These are phyloP conservation scores for Laburnicola sp. DNA, from an alignment of 2,329 filamentous ascomycete genomes.

Conservation along the genomic window DNA sequence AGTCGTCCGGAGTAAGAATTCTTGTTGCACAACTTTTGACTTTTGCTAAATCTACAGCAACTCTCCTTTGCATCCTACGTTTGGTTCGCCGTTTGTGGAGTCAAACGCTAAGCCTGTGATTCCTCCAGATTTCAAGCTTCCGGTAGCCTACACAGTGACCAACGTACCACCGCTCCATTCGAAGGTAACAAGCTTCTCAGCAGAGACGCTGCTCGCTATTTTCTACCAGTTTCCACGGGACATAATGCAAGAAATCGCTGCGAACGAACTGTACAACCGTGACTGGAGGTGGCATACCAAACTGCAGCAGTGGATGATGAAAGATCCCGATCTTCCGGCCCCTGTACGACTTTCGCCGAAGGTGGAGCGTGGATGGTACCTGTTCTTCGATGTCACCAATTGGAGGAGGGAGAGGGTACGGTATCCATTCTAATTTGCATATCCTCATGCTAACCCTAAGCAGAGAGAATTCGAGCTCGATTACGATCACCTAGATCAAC, in stretches of 20 bases:
- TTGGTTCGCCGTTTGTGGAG: slow-evolving; percentile 65
- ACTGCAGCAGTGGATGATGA: slow-evolving; percentile 59
- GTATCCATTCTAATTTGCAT: slow-evolving; percentile 4
- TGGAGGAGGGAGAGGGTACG: slow-evolving; percentile 56
- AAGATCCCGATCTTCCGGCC: slow-evolving; percentile 51
- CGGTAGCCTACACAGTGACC: slow-evolving; percentile 65
- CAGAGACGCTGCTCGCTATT: slow-evolving; percentile 70
- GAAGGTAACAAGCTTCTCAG: slow-evolving; percentile 61
- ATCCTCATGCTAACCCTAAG: slow-evolving; percentile 19
- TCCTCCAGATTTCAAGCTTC: slow-evolving; percentile 63
- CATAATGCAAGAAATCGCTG: slow-evolving; percentile 67
- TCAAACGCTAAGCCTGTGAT: slow-evolving; percentile 61
- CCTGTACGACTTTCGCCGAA: slow-evolving; percentile 52
- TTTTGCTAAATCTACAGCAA: slow-evolving; percentile 34
- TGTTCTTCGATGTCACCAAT: slow-evolving; percentile 58
- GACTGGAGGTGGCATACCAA: slow-evolving; percentile 61
- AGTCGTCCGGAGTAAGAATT: slow-evolving; percentile 62
- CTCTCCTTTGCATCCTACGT: slow-evolving; percentile 65
- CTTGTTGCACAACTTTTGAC: background rate
- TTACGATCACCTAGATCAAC: slow-evolving; percentile 55
- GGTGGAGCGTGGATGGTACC: slow-evolving; percentile 56
- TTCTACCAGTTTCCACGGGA: slow-evolving; percentile 70
- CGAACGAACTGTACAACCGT: slow-evolving; percentile 60
- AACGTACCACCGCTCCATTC: slow-evolving; percentile 65
- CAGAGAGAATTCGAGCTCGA: slow-evolving; percentile 57